These are phyloP conservation scores for Sistotremastrum niveocremeum DNA, from an alignment of 768 basidiomycete genomes.

Conservation along the genomic window DNA sequence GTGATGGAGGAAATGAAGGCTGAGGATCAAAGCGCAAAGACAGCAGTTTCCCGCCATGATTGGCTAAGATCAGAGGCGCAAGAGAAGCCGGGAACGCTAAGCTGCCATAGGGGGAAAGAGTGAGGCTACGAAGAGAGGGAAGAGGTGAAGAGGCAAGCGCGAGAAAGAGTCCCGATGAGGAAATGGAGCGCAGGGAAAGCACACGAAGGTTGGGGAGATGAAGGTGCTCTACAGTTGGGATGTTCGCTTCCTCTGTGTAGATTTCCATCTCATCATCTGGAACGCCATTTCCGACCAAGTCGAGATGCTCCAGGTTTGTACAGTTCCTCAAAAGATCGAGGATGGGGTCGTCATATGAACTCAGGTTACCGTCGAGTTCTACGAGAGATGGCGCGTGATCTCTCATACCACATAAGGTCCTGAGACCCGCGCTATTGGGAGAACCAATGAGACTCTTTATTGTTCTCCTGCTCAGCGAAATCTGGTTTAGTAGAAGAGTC, in stretches of 20 bases:
- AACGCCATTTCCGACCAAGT: conserved; percentile 45
- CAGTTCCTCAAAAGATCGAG: conserved; percentile 43
- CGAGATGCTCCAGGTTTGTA: conserved; percentile 45
- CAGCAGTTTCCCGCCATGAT: conserved; percentile 42
- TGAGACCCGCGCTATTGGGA: conserved; percentile 37
- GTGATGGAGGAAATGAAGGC: conserved; percentile 39
- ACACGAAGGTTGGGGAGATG: conserved; percentile 43
- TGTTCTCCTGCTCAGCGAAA: conserved; percentile 48
- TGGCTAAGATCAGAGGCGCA: conserved; percentile 40
- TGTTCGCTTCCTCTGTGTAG: conserved; percentile 2
- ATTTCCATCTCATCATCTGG: conserved; percentile 35
- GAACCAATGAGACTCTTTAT: conserved; percentile 31
- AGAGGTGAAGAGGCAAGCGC: conserved; percentile 46
- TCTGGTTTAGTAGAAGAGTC: conserved; percentile 36
- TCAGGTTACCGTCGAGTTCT: conserved; percentile 8
- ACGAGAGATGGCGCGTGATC: conserved; percentile 27
- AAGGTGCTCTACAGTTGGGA: conserved; percentile 21
- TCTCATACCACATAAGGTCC: conserved; percentile 39
- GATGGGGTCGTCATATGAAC: conserved; percentile 35
- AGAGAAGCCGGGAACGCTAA: conserved; percentile 44
- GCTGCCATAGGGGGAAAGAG: conserved; percentile 64
- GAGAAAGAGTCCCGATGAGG: conserved; percentile 48
- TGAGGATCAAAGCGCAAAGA: conserved; percentile 58
- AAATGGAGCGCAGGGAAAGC: conserved; percentile 52
- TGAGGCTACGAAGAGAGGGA: conserved; percentile 48